Evolutionary conservation across 306 rosid genomes (phyloP).

Genomic region (Cicer bijugum): DNA sequence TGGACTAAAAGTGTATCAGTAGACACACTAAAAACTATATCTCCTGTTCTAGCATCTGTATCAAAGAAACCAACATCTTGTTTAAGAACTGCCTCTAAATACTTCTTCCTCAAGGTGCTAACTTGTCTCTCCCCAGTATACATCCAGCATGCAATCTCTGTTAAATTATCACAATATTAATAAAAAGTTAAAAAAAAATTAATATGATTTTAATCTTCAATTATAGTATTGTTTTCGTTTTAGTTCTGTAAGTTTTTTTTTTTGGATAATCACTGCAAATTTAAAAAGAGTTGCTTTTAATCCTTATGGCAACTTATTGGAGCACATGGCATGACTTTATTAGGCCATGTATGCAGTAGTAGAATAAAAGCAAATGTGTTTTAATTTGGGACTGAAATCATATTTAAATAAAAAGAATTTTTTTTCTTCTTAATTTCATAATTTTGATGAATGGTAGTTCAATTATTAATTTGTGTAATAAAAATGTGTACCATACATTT

Average conservation of each 20-base stretch:
- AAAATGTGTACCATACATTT: conserved; percentile 30
- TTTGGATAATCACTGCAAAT: no score
- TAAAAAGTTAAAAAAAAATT: neutral
- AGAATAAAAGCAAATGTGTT: no score
- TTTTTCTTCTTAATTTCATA: no score
- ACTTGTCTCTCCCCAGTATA: conserved; percentile 95
- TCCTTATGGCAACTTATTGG: no score
- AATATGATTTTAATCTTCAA: no score
- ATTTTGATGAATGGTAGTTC: conserved; percentile 7
- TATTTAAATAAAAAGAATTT: no score
- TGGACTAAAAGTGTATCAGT: conserved; percentile 96
- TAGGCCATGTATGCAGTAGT: no score
- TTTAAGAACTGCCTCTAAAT: conserved; percentile 86
- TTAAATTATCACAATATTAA: neutral
- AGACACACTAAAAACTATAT: conserved; percentile 93
- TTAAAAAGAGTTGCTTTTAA: no score
- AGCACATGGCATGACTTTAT: no score
- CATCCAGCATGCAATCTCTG: conserved; percentile 99
- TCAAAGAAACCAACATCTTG: conserved; percentile 99
- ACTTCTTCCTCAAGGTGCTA: conserved; percentile 91
- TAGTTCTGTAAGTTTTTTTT: no score
- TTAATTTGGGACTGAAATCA: no score
- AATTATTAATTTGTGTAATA: conserved; percentile 20
- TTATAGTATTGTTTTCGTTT: no score
- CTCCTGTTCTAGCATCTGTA: conserved; percentile 97